These are phyloP conservation scores for Sindora glabra DNA, from an alignment of 306 rosid species.

Conservation along the genomic window DNA sequence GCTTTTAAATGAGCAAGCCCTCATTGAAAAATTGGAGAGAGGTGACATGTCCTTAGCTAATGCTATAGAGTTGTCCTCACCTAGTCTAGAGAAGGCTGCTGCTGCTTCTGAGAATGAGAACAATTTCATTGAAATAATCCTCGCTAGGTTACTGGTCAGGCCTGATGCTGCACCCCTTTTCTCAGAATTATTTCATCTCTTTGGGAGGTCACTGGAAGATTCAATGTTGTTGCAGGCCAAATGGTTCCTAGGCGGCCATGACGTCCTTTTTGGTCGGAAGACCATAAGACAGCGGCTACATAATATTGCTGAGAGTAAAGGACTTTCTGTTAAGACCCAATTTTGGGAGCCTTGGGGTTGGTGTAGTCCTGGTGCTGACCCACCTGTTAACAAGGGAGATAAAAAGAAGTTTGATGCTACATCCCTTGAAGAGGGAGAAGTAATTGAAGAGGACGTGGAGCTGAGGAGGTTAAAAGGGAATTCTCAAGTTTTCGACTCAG, in stretches of 20 bases:
- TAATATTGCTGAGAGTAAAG: slow-evolving; percentile 60
- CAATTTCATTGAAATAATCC: slow-evolving; percentile 75
- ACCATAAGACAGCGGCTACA: slow-evolving; percentile 69
- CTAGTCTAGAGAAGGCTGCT: slow-evolving; percentile 58
- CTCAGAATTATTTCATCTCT: slow-evolving; percentile 85
- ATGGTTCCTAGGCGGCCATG: slow-evolving; percentile 84
- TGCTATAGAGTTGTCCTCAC: slow-evolving; percentile 71
- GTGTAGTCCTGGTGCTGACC: slow-evolving; percentile 48
- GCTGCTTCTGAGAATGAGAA: slow-evolving; percentile 90
- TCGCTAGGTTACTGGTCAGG: slow-evolving; percentile 84
- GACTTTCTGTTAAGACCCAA: slow-evolving; percentile 59
- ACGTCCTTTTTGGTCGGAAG: slow-evolving; percentile 86
- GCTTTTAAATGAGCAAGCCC: slow-evolving; percentile 88
- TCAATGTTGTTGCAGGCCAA: slow-evolving; percentile 90
- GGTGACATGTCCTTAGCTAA: slow-evolving; percentile 56
- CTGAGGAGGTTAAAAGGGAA: slow-evolving; percentile 34
- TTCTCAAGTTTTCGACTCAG: slow-evolving; percentile 37
- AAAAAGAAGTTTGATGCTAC: slow-evolving; percentile 55
- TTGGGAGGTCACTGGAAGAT: slow-evolving; percentile 87
- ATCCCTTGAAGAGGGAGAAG: slow-evolving; percentile 93
- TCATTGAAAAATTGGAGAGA: slow-evolving; percentile 58
- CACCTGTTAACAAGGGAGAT: slow-evolving; percentile 33
- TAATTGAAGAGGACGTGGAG: slow-evolving; percentile 69
- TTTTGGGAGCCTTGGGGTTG: slow-evolving; percentile 97
- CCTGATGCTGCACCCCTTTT: slow-evolving; percentile 98